Evolutionary conservation across 2,329 filamentous ascomycete genomes (phyloP).

Genomic region (Calonectria ilicicola): DNA sequence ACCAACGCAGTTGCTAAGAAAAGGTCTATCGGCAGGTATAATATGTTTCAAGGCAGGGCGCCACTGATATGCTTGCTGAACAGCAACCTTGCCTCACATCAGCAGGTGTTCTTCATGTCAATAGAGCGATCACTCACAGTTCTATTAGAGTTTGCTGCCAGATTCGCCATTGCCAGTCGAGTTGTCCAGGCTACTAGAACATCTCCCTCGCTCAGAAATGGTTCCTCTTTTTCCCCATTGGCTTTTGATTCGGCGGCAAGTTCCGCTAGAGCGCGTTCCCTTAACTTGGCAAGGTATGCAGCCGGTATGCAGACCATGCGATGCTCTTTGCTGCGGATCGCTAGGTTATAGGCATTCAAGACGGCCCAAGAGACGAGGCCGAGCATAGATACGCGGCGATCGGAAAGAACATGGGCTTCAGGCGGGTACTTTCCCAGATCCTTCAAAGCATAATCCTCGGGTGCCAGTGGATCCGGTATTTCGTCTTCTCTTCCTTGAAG

Average conservation of each 20-base stretch:
- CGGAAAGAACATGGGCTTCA: slow-evolving; percentile 1
- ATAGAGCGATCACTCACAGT: background rate
- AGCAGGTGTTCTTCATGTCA: background rate
- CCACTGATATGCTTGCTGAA: background rate
- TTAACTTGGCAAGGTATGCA: background rate
- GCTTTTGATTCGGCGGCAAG: background rate
- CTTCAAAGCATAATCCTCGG: background rate
- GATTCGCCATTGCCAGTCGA: background rate
- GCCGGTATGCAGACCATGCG: slow-evolving; percentile 21
- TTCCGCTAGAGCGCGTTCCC: background rate
- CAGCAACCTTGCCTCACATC: background rate
- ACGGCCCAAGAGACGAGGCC: background rate
- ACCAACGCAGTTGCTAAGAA: background rate
- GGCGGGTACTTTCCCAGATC: slow-evolving; percentile 19
- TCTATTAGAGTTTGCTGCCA: background rate
- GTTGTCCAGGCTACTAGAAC: background rate
- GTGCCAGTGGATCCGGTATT: slow-evolving; percentile 2
- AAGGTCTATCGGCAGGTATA: background rate
- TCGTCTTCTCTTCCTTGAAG: slow-evolving; percentile 11
- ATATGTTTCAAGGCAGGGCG: background rate
- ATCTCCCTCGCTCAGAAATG: background rate
- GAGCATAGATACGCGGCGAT: background rate
- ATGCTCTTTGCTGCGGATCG: background rate
- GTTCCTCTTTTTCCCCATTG: background rate
- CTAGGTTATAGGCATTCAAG: background rate